These are phyloP conservation scores for Leishmania braziliensis DNA, from an alignment of 208 protist genomes.

Conservation along the genomic window DNA sequence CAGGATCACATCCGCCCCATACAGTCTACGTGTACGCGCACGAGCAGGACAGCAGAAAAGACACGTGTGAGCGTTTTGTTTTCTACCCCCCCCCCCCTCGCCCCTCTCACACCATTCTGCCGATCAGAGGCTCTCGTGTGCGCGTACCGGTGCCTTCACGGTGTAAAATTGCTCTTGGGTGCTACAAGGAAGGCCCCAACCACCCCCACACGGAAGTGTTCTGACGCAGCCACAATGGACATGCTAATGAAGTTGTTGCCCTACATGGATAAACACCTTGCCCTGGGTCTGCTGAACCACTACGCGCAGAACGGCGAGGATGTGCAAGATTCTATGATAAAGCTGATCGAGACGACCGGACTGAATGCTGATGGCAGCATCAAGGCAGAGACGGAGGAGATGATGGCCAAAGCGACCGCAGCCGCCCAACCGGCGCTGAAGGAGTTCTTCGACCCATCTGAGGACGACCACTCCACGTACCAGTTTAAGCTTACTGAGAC, in stretches of 20 bases:
- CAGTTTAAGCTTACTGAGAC: slow-evolving; percentile 78
- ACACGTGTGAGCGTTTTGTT: not conserved
- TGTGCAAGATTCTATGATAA: slow-evolving; percentile 68
- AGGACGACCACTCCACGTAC: slow-evolving; percentile 72
- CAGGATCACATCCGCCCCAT: not conserved
- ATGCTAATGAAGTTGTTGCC: slow-evolving; percentile 76
- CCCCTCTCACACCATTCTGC: not conserved
- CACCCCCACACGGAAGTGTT: not conserved
- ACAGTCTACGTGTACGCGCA: not conserved
- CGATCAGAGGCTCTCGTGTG: not conserved
- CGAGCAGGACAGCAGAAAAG: not conserved
- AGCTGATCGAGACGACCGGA: slow-evolving; percentile 71
- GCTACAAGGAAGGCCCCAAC: not conserved
- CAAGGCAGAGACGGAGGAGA: slow-evolving; percentile 70
- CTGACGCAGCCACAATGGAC: slow-evolving; percentile 42
- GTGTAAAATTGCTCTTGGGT: not conserved
- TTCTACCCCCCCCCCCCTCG: not conserved
- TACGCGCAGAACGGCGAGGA: slow-evolving; percentile 72
- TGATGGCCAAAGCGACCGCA: slow-evolving; percentile 56
- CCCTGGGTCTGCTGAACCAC: slow-evolving; percentile 76
- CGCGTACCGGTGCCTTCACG: not conserved
- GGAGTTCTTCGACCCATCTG: slow-evolving; percentile 74
- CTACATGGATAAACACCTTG: slow-evolving; percentile 89
- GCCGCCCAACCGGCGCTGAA: slow-evolving; percentile 66
- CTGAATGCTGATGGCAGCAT: slow-evolving; percentile 70